Base-by-base conservation (phyloP, 192 early-diverging fungal species). In the Linnemannia exigua region DNA sequence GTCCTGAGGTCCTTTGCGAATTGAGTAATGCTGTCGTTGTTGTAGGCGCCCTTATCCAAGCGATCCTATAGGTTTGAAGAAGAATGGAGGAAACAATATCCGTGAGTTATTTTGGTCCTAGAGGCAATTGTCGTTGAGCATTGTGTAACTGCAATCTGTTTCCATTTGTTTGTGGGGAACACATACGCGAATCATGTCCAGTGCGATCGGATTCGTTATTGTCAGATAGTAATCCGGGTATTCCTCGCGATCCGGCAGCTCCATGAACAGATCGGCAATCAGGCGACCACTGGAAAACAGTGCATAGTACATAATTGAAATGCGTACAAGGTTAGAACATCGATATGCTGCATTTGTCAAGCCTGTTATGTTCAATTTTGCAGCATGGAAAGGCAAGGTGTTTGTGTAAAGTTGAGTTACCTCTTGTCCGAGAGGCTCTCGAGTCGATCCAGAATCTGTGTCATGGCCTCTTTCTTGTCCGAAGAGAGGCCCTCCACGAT, bases 201-300 rank as follows among this genome's bases (percentile, higher is more conserved):
- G 67, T 20, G 82, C 82, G 37, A 85, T 79, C 4, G 82, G 82
- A 16, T 85, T 79, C 51, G 74, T 51, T 79, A 86, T 86, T 33
- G 74, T 80, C 78, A 77, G 19, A 35, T 86, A 98, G 85, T 98
- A 99, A 72, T 99, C 97, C 0, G 97, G 97, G 82, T 97, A 99
- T 69, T 95, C 92, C 25, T 91, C 88, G 50, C 90, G 84, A 63
- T 91, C 89, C 0, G 97, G 97, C 12, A 97, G 84, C n/a, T 96
- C 92, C 73, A 95, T 89, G 82, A 98, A 99, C 51, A 94, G 85
- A 61, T 96, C 95, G 48, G 94, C 88, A 51, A 96, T 88, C 22
- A 89, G 77, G 16, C 93, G 91, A 12, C 94, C 89, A 72, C 91
- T 92, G 76, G 36, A 48, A 48, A 20, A 66, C 15, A 63, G 74